Percentiles rank a stretch among this genome's conserved stretches.
phyloP scores from a whole-genome alignment of 1,284 basidiomycete genomes.

The Gastroboletus turbinatus region DNA sequence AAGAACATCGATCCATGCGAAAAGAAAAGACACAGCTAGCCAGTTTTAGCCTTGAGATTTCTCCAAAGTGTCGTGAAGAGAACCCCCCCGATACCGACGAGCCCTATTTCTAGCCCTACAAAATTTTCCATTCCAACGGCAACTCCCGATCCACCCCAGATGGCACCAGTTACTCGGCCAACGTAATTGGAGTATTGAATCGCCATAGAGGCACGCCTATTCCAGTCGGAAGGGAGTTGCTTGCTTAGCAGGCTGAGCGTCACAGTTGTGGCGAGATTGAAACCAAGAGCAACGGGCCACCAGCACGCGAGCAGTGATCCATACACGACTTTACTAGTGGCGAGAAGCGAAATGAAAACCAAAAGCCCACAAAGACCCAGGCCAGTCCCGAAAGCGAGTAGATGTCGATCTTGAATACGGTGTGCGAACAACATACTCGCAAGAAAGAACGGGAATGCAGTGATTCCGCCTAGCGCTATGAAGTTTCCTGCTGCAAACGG shows the following conservation, averaged over 20 bases:
- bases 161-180: slow-evolving; percentile 61
- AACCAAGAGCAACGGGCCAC: slow-evolving; percentile 67
- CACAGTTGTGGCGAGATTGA: slow-evolving; percentile 66
- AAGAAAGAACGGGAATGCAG: slow-evolving; percentile 66
- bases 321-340: slow-evolving; percentile 43
- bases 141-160: slow-evolving; percentile 68
- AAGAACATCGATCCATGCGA: slow-evolving; percentile 16
- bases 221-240: slow-evolving; percentile 63
- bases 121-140: slow-evolving; percentile 64
- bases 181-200: slow-evolving; percentile 70
- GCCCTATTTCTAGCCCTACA: slow-evolving; percentile 58
- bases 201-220: slow-evolving; percentile 50
- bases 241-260: slow-evolving; percentile 67
- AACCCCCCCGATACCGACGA: slow-evolving; percentile 57
- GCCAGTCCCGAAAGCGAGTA: slow-evolving; percentile 52
- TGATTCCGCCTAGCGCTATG: slow-evolving; percentile 64
- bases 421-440: slow-evolving; percentile 56
- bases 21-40: slow-evolving; percentile 30
- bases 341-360: slow-evolving; percentile 48
- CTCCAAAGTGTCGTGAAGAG: slow-evolving; percentile 59
- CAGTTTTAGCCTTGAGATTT: slow-evolving; percentile 64
- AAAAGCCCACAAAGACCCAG: slow-evolving; percentile 55
- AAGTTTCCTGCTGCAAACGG: slow-evolving; percentile 69
- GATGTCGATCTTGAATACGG: slow-evolving; percentile 59
- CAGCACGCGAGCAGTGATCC: slow-evolving; percentile 60